phyloP scores from a whole-genome alignment of 805 yeast species.

The Schwanniomyces yamadae region DNA sequence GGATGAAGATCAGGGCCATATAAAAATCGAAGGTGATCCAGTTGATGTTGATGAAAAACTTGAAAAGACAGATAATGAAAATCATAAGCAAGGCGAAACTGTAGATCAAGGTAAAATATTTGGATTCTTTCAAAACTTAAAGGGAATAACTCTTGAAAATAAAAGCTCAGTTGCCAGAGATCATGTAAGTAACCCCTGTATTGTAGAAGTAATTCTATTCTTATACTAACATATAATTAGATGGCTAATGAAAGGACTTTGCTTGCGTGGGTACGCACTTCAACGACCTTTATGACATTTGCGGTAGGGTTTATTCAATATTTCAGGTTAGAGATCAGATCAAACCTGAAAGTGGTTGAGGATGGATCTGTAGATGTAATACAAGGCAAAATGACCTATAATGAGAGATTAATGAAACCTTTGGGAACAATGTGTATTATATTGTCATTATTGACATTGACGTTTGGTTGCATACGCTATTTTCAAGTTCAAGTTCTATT shows the following conservation, averaged over 20 bases:
- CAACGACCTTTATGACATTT: conserved; percentile 21
- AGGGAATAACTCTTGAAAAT: conserved; percentile 22
- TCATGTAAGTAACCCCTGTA: conserved; percentile 25
- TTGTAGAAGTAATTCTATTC: background rate
- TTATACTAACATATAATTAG: conserved; percentile 18
- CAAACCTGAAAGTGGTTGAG: conserved; percentile 5
- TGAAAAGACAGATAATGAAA: too few species aligned
- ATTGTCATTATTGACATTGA: conserved; percentile 15
- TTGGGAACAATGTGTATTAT: conserved; percentile 16
- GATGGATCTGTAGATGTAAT: background rate
- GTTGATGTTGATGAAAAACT: too few species aligned
- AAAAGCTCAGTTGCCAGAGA: conserved; percentile 38
- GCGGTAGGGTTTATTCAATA: conserved; percentile 25
- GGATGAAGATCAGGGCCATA: too few species aligned
- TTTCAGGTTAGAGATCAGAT: conserved; percentile 16
- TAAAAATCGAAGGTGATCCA: too few species aligned
- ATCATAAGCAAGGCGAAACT: too few species aligned
- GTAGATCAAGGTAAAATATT: too few species aligned
- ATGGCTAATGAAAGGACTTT: conserved; percentile 36
- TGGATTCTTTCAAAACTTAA: too few species aligned
- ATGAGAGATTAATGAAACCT: conserved; percentile 15
- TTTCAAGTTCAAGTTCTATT: conserved; percentile 24
- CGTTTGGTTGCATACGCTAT: conserved; percentile 24
- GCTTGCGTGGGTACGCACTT: conserved; percentile 29
- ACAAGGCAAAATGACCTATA: conserved; percentile 1